Evolutionary conservation across 2,329 filamentous ascomycete species (phyloP).

Genomic region (Neofusicoccum cordaticola): DNA sequence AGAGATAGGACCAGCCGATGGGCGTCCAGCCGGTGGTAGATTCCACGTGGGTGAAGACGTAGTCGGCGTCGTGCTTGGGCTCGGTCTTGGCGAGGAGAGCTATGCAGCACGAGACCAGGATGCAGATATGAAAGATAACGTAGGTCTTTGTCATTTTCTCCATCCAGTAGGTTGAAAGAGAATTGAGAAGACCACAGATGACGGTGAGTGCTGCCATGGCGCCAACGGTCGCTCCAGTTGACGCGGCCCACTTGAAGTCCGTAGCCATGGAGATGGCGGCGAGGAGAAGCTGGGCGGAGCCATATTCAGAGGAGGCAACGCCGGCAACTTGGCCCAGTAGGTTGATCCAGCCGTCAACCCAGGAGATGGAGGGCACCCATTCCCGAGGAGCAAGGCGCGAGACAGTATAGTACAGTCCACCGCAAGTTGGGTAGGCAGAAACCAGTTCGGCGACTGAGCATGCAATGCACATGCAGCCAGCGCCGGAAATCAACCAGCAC

Average conservation of each 20-base stretch:
- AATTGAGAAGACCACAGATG: constrained; percentile 54
- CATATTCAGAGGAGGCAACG: constrained; percentile 57
- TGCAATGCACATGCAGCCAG: constrained; percentile 56
- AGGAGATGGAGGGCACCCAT: constrained; percentile 47
- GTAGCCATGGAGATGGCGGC: constrained; percentile 54
- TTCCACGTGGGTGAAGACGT: constrained; percentile 56
- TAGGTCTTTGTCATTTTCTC: constrained; percentile 58
- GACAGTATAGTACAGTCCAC: constrained; percentile 56
- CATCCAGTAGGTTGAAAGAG: constrained; percentile 56
- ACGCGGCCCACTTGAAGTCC: constrained; percentile 49
- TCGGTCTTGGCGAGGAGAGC: constrained; percentile 51
- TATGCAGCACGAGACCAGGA: constrained; percentile 52
- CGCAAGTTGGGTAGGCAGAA: constrained; percentile 58
- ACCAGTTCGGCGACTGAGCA: constrained; percentile 56
- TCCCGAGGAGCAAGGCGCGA: constrained; percentile 51
- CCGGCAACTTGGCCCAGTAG: constrained; percentile 54
- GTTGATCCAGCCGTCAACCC: constrained; percentile 53
- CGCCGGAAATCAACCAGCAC: constrained; percentile 58
- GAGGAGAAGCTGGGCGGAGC: constrained; percentile 55
- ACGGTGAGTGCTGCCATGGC: constrained; percentile 57
- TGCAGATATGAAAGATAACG: constrained; percentile 55
- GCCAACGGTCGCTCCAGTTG: constrained; percentile 47
- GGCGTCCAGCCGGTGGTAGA: constrained; percentile 54
- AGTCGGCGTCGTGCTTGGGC: constrained; percentile 51
- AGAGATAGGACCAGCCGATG: constrained; percentile 56